Evolutionary conservation across 805 yeast species (phyloP).

Genomic region (Lachancea quebecensis): DNA sequence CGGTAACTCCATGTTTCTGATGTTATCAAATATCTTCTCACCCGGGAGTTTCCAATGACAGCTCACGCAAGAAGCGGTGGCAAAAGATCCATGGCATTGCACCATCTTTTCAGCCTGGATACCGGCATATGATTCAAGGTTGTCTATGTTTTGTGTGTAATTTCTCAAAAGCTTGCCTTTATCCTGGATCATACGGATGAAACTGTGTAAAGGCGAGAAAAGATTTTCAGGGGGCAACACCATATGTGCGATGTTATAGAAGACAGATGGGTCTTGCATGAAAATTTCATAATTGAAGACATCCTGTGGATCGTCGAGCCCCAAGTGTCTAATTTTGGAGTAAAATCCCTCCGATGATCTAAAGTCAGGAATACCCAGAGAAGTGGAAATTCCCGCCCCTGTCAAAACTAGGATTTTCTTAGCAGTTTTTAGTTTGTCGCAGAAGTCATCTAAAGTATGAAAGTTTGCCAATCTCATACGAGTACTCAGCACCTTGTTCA

Average conservation of each 20-base stretch:
- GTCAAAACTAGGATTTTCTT: constrained; percentile 65
- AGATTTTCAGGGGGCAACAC: constrained; percentile 65
- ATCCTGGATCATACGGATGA: constrained; percentile 66
- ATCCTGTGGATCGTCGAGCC: constrained; percentile 82
- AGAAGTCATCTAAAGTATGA: constrained; percentile 51
- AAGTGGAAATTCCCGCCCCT: constrained; percentile 91
- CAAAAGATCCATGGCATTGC: constrained; percentile 92
- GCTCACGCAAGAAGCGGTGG: constrained; percentile 75
- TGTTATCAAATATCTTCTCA: constrained; percentile 50
- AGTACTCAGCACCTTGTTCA: constrained; percentile 51
- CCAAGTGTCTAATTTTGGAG: constrained; percentile 56
- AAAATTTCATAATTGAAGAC: constrained; percentile 75
- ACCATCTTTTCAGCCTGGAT: constrained; percentile 57
- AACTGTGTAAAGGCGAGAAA: constrained; percentile 75
- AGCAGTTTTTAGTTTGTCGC: constrained; percentile 47
- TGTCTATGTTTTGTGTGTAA: constrained; percentile 89
- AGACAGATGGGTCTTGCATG: constrained; percentile 66
- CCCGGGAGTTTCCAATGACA: constrained; percentile 68
- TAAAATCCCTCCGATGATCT: constrained; percentile 85
- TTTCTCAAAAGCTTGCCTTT: constrained; percentile 72
- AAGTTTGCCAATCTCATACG: constrained; percentile 51
- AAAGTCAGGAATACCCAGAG: constrained; percentile 87
- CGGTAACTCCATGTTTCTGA: constrained; percentile 56
- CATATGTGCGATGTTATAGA: constrained; percentile 81
- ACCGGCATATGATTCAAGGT: constrained; percentile 78